These are phyloP conservation scores for Micractinium sp. DNA, from an alignment of 139 green algal genomes.

Conservation along the genomic window DNA sequence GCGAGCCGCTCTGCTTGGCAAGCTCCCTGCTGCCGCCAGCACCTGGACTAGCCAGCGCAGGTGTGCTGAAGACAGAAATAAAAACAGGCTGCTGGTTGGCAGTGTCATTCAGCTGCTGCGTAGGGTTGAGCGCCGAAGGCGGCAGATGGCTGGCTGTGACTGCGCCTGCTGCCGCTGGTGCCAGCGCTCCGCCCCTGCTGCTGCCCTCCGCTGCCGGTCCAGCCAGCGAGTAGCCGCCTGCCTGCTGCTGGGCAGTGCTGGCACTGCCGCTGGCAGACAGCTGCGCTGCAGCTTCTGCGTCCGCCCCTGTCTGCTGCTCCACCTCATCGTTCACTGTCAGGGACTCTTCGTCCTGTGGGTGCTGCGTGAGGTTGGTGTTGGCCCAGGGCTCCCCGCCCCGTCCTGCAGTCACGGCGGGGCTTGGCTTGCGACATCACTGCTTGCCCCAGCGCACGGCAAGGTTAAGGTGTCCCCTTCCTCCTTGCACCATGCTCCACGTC, in stretches of 20 bases:
- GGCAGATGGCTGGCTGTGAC: background rate
- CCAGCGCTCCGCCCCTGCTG: no score
- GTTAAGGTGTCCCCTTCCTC: no score
- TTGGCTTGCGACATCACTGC: background rate
- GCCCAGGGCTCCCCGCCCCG: conserved; percentile 37
- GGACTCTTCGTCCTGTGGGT: background rate
- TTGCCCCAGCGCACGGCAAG: background rate
- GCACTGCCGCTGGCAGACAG: no score
- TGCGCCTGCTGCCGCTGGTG: background rate
- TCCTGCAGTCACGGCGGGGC: background rate
- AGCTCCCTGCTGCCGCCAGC: no score
- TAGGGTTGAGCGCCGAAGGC: background rate
- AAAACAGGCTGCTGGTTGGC: background rate
- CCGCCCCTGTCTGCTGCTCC: background rate
- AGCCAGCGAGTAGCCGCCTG: background rate
- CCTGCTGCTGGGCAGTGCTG: background rate
- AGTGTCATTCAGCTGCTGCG: background rate
- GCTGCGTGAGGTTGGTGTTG: conserved; percentile 21
- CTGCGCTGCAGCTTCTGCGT: background rate
- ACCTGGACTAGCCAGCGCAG: no score
- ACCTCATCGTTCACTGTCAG: background rate
- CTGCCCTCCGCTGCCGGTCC: background rate
- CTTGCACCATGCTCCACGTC: background rate
- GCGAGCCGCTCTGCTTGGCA: background rate
- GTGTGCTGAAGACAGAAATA: no score